phyloP scores from a whole-genome alignment of 257 asterid species.

The Coffea eugenioides region DNA sequence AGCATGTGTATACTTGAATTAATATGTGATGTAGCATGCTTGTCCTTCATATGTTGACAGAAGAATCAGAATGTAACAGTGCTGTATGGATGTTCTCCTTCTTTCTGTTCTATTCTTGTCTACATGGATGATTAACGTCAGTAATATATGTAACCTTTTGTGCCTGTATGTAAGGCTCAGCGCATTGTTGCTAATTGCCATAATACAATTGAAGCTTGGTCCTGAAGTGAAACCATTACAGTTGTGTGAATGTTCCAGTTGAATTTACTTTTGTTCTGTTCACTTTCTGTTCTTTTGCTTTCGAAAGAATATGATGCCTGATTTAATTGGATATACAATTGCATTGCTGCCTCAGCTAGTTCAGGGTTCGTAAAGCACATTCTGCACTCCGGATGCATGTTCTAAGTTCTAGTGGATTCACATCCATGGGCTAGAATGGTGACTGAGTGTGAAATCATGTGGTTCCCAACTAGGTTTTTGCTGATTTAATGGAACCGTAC shows the following conservation, averaged over 20 bases:
- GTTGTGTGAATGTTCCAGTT: background rate
- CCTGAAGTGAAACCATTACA: background rate
- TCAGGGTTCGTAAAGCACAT: background rate
- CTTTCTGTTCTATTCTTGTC: background rate
- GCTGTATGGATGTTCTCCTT: background rate
- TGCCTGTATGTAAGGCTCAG: background rate
- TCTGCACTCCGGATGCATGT: too few species aligned
- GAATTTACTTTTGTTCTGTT: background rate
- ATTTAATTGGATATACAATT: background rate
- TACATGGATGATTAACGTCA: background rate
- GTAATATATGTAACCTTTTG: background rate
- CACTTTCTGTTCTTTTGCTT: background rate
- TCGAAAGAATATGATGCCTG: background rate
- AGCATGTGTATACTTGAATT: conserved; percentile 23
- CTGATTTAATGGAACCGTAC: too few species aligned
- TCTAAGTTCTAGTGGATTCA: too few species aligned
- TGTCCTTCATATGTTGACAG: conserved; percentile 4
- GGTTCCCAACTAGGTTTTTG: too few species aligned
- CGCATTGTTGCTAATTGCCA: too few species aligned
- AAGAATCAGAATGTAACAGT: conserved; percentile 2
- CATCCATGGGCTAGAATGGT: too few species aligned
- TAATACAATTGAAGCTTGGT: background rate
- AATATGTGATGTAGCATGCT: conserved; percentile 13
- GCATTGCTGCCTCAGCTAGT: background rate
- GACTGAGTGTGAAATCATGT: too few species aligned